These are phyloP conservation scores for Rhodotorula sp. DNA, from an alignment of 1,284 basidiomycete genomes.

Conservation along the genomic window DNA sequence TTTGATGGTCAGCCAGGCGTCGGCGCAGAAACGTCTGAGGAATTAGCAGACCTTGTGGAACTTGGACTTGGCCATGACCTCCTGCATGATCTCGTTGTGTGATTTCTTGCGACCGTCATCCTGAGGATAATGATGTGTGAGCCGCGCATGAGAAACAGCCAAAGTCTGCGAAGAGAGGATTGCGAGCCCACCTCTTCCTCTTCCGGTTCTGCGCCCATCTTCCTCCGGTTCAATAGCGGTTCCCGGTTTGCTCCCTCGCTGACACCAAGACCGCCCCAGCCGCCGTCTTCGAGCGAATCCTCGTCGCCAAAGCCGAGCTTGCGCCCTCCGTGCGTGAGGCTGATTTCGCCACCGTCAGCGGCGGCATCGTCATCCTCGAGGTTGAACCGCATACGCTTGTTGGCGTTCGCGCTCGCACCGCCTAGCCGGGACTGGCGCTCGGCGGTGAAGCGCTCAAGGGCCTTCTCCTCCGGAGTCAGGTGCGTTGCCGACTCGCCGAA, in stretches of 20 bases:
- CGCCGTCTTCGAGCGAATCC: conserved; percentile 35
- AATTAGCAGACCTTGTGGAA: conserved; percentile 68
- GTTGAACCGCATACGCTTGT: conserved; percentile 81
- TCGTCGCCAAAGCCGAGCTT: conserved; percentile 50
- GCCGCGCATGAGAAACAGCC: neutral
- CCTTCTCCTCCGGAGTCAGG: conserved; percentile 90
- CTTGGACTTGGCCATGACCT: conserved; percentile 97
- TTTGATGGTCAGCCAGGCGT: neutral
- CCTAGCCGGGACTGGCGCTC: conserved; percentile 66
- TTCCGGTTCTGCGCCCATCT: conserved; percentile 29
- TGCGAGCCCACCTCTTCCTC: conserved; percentile 13
- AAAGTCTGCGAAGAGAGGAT: neutral
- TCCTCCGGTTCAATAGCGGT: conserved; percentile 32
- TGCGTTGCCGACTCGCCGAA: conserved; percentile 93
- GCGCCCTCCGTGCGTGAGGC: conserved; percentile 50
- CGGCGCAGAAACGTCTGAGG: neutral
- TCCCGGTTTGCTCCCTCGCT: conserved; percentile 29
- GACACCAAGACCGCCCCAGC: conserved; percentile 35
- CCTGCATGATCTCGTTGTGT: conserved; percentile 96
- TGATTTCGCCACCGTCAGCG: conserved; percentile 59
- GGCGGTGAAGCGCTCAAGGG: conserved; percentile 92
- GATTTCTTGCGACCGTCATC: conserved; percentile 67
- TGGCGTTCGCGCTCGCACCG: conserved; percentile 48
- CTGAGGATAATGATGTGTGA: neutral
- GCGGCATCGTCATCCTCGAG: conserved; percentile 64